Evolutionary conservation across 225 moss, liverwort and hornwort species (phyloP).

Genomic region (Polytrichum commune): DNA sequence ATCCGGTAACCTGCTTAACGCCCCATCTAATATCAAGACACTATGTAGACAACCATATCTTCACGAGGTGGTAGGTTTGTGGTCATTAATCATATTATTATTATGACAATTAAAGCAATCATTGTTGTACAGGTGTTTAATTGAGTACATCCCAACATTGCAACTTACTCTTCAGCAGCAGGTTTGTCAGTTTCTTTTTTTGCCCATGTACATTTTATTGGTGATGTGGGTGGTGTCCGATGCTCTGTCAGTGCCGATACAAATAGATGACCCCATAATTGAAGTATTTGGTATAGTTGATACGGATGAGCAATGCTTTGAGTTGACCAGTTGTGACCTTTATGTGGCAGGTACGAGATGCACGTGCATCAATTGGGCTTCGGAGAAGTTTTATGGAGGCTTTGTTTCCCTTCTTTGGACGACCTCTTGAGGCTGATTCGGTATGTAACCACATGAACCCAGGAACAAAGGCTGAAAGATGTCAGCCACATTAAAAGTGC

Average conservation of each 20-base stretch:
- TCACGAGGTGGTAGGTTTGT: no score
- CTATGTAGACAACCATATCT: no score
- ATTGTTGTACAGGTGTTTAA: conserved; percentile 64
- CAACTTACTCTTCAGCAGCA: conserved; percentile 72
- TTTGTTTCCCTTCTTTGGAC: conserved; percentile 66
- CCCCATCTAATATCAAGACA: no score
- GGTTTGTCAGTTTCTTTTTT: conserved; percentile 33
- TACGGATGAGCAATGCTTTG: no score
- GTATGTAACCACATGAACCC: conserved; percentile 34
- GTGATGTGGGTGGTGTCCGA: no score
- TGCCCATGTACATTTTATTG: neutral
- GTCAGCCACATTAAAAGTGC: no score
- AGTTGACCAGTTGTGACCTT: neutral
- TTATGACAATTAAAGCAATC: neutral
- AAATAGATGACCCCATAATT: no score
- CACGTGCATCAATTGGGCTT: conserved; percentile 61
- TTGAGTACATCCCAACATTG: conserved; percentile 84
- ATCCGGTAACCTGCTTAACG: neutral
- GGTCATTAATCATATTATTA: no score
- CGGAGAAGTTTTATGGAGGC: conserved; percentile 77
- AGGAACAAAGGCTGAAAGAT: neutral
- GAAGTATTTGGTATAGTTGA: no score
- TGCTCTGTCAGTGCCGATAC: no score
- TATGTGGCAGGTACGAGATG: conserved; percentile 68
- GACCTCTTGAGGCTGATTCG: conserved; percentile 87